A percentile compares a stretch with the other conserved stretches of the same genome.
Conservation (phyloP, 164 flowering plant genomes). For the Vitis cinerea region DNA sequence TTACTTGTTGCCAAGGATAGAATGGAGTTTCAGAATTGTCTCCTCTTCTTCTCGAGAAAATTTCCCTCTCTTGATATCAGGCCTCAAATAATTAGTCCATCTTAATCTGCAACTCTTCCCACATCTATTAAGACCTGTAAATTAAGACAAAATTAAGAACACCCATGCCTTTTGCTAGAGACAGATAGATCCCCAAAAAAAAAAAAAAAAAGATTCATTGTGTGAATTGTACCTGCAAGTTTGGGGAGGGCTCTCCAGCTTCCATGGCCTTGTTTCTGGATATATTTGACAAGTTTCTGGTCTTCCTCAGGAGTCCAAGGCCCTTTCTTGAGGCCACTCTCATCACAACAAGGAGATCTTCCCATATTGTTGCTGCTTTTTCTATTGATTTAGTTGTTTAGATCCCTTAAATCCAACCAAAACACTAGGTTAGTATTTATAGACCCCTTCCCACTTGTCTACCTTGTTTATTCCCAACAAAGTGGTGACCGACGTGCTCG, state of each 20-base stretch:
- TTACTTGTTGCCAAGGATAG: constrained; percentile 64
- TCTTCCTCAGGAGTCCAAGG: constrained; percentile 77
- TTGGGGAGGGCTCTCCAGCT: constrained; percentile 71
- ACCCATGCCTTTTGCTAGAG: neutral
- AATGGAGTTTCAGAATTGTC: constrained; percentile 56
- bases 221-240: constrained; percentile 39
- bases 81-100: constrained; percentile 62
- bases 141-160: neutral
- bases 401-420: constrained; percentile 35
- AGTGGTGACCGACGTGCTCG: constrained; percentile 21
- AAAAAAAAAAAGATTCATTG: neutral
- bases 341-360: constrained; percentile 57
- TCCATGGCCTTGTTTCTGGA: constrained; percentile 57
- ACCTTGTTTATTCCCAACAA: neutral
- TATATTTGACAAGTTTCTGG: constrained; percentile 41
- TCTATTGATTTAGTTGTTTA: constrained; percentile 19
- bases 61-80: constrained; percentile 67
- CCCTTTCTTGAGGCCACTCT: constrained; percentile 66
- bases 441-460: constrained; percentile 8
- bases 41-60: constrained; percentile 59
- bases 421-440: constrained; percentile 23
- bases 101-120: constrained; percentile 67
- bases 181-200: neutral
- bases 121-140: constrained; percentile 58
- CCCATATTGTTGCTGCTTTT: constrained; percentile 30